These are phyloP conservation scores for Sporothrix luriei DNA, from an alignment of 2,329 filamentous ascomycete species.

Conservation along the genomic window DNA sequence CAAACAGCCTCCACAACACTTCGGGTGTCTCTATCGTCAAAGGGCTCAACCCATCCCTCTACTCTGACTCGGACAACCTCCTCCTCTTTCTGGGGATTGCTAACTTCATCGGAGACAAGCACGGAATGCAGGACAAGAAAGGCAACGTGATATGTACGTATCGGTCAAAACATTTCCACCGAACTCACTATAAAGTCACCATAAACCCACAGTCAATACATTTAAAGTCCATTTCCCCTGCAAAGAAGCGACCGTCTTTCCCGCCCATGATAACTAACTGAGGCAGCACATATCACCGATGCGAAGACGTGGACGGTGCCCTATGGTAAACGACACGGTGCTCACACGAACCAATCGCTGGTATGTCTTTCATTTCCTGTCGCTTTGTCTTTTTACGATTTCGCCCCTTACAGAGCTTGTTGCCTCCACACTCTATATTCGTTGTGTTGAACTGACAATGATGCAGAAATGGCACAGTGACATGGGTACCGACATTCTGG, in stretches of 20 bases:
- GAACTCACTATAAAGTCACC: too few species aligned
- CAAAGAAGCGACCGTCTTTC: not conserved
- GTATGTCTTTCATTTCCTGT: slow-evolving; percentile 40
- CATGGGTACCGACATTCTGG: slow-evolving; percentile 55
- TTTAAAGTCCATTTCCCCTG: too few species aligned
- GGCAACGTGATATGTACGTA: slow-evolving; percentile 51
- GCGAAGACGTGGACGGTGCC: slow-evolving; percentile 52
- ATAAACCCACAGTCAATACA: not conserved
- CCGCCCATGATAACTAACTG: not conserved
- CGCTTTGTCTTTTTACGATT: slow-evolving; percentile 7
- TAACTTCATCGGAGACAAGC: slow-evolving; percentile 57
- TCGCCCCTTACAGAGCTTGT: not conserved
- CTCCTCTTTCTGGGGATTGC: slow-evolving; percentile 60
- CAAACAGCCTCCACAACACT: slow-evolving; percentile 43
- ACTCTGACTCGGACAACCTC: slow-evolving; percentile 57
- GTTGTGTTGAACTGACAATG: not conserved
- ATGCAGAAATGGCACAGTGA: slow-evolving; percentile 54
- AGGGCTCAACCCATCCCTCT: slow-evolving; percentile 53
- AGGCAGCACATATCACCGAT: slow-evolving; percentile 53
- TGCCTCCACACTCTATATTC: not conserved
- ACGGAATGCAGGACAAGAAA: slow-evolving; percentile 54
- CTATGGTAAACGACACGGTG: slow-evolving; percentile 51
- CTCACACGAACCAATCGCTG: slow-evolving; percentile 52
- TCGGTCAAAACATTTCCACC: not conserved
- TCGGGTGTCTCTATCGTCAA: slow-evolving; percentile 58